Conservation (phyloP, 768 basidiomycete species). For the Pleurotus citrinopileatus region DNA sequence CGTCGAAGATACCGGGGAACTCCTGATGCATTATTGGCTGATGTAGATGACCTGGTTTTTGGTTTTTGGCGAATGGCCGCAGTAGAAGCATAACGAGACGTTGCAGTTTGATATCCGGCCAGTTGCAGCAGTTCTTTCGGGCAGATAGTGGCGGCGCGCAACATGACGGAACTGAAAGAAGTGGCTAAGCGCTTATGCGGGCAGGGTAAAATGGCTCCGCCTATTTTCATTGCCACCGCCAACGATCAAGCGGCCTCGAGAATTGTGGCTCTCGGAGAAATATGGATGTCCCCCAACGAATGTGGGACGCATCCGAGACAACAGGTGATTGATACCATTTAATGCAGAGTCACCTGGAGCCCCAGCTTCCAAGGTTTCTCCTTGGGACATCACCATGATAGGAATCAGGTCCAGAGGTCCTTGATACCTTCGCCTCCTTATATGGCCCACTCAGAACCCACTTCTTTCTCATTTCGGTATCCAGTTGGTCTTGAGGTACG, state of each 20-base stretch:
- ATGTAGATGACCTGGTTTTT: background rate
- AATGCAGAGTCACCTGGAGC: background rate
- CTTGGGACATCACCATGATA: background rate
- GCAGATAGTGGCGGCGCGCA: constrained; percentile 1
- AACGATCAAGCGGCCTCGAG: background rate
- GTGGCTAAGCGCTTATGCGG: background rate
- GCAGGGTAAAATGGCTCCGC: background rate
- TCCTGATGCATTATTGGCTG: background rate
- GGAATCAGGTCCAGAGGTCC: background rate
- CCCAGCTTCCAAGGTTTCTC: constrained; percentile 1
- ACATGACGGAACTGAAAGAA: constrained; percentile 1
- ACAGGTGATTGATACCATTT: background rate
- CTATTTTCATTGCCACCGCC: background rate
- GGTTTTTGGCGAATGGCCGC: background rate
- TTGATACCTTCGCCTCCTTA: background rate
- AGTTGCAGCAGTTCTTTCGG: constrained; percentile 3
- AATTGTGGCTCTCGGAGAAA: background rate
- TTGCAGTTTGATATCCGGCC: constrained; percentile 6
- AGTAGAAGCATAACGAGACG: constrained; percentile 1
- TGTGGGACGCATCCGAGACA: background rate
- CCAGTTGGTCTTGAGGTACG: background rate
- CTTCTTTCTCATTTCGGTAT: background rate
- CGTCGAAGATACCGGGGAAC: constrained; percentile 30
- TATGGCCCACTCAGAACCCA: background rate
- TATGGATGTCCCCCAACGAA: background rate